phyloP scores from a whole-genome alignment of 345 rosid genomes.

The Linum usitatissimum region DNA sequence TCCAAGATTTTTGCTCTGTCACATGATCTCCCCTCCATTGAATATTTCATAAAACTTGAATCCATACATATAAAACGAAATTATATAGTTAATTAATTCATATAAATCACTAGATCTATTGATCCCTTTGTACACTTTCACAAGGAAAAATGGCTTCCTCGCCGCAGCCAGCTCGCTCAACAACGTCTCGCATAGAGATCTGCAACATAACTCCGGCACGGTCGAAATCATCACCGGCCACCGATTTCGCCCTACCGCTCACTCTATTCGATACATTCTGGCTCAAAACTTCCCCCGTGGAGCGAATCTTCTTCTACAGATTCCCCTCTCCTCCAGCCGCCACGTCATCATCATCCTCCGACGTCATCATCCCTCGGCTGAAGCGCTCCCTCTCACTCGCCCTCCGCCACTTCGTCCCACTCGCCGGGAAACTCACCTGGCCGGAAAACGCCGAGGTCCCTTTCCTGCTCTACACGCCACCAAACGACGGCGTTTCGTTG shows the following conservation, averaged over 20 bases:
- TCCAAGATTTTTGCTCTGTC: no score
- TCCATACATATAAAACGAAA: no score
- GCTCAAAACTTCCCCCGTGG: constrained; percentile 8
- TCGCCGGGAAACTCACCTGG: constrained; percentile 15
- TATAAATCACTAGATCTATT: no score
- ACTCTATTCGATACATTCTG: constrained; percentile 12
- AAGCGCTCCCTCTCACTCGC: constrained; percentile 12
- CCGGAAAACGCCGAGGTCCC: neutral
- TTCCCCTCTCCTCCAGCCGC: neutral
- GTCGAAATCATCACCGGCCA: neutral
- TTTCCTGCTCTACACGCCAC: constrained; percentile 6
- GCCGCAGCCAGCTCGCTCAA: no score
- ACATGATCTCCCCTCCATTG: no score
- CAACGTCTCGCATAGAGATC: no score
- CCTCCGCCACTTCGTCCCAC: constrained; percentile 9
- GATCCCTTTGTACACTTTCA: no score
- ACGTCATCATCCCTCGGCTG: constrained; percentile 7
- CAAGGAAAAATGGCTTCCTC: no score
- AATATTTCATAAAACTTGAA: no score
- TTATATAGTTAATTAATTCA: no score
- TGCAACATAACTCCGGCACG: constrained; percentile 4
- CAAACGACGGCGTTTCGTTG: constrained; percentile 13
- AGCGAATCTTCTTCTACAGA: constrained; percentile 11
- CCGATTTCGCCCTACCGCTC: constrained; percentile 12
- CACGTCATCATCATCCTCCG: neutral